Base-by-base conservation (phyloP, 2,329 filamentous ascomycete species). In the Penicillium hordei region DNA sequence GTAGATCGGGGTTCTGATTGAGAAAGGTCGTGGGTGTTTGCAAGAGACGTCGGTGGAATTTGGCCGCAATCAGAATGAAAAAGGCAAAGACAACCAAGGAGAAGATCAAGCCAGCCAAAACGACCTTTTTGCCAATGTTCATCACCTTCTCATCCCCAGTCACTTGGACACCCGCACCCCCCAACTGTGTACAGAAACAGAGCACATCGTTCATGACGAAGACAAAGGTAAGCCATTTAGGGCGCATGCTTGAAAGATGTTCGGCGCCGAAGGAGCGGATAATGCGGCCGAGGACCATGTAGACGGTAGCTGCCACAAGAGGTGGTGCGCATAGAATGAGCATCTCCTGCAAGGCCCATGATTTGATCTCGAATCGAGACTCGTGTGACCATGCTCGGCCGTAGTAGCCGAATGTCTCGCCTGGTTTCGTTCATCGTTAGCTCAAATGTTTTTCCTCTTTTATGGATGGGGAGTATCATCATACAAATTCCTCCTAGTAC, bases 211-310 rank as follows among this genome's bases (percentile, higher is more conserved):
- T 74, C 9, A 67, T 45, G 19, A 76, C 74, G 40, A 75, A 77
- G 21, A 75, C 59, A 39, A 65, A 70, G 2, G 77, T 80, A 7
- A 79, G 61, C 60, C 71, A 68, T n/a, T 66, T 69, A 0, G 63
- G 55, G 0, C 66, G 67, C 40, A 79, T 75, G 7, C 71, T 52
- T 5, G 75, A 70, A 29, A 71, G 65, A 5, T 68, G 44, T 44
- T 79, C 73, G 2, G 73, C 76, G 38, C 72, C 51, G 5, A 73
- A 66, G 13, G 73, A 55, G 4, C 61, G 57, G 21, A 79, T 75
- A 10, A 79, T 66, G 0, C 77, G 74, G 0, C 73, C 75, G 1
- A 79, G 73, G 17, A 71, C 57, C 74, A 77, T 78, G 63, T 78
- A 71, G 6, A 71, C 52, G 4, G 64, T 70, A 17, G 68, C 69